These are phyloP conservation scores for Trichoderma atroviride DNA, from an alignment of 2,329 filamentous ascomycete genomes.

Conservation along the genomic window DNA sequence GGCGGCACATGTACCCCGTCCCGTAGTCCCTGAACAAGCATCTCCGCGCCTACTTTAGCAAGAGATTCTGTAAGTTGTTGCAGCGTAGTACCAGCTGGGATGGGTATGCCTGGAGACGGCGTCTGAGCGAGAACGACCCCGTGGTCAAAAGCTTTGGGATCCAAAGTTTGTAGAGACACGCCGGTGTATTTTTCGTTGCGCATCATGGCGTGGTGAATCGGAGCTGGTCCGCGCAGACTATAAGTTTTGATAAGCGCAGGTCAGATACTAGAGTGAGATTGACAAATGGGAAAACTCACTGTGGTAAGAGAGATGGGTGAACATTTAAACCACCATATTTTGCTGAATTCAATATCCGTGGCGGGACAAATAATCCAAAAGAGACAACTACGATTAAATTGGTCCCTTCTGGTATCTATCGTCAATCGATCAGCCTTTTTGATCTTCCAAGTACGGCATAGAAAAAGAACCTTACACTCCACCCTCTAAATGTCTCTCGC, in stretches of 20 bases:
- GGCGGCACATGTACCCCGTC: slow-evolving; percentile 67
- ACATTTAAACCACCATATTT: slow-evolving; percentile 90
- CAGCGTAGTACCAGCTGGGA: slow-evolving; percentile 50
- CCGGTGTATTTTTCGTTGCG: slow-evolving; percentile 64
- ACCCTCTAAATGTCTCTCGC: slow-evolving; percentile 79
- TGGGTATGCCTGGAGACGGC: slow-evolving; percentile 57
- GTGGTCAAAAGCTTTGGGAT: slow-evolving; percentile 74
- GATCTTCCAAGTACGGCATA: neutral
- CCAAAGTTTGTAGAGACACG: slow-evolving; percentile 83
- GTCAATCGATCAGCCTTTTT: slow-evolving; percentile 12
- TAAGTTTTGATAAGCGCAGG: neutral
- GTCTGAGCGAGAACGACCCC: slow-evolving; percentile 76
- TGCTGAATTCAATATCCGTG: slow-evolving; percentile 67
- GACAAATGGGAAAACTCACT: slow-evolving; percentile 52
- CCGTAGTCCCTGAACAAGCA: slow-evolving; percentile 70
- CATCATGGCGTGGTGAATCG: slow-evolving; percentile 82
- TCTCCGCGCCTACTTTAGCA: slow-evolving; percentile 65
- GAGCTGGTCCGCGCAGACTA: slow-evolving; percentile 81
- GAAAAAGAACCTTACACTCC: slow-evolving; percentile 60
- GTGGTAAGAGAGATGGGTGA: slow-evolving; percentile 87
- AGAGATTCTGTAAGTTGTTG: slow-evolving; percentile 51
- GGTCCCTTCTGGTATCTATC: slow-evolving; percentile 59
- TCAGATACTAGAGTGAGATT: neutral
- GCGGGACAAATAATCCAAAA: slow-evolving; percentile 87
- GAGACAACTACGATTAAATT: slow-evolving; percentile 91